These are phyloP conservation scores for Dalechampia spathulata DNA, from an alignment of 441 rosid species.

Conservation along the genomic window DNA sequence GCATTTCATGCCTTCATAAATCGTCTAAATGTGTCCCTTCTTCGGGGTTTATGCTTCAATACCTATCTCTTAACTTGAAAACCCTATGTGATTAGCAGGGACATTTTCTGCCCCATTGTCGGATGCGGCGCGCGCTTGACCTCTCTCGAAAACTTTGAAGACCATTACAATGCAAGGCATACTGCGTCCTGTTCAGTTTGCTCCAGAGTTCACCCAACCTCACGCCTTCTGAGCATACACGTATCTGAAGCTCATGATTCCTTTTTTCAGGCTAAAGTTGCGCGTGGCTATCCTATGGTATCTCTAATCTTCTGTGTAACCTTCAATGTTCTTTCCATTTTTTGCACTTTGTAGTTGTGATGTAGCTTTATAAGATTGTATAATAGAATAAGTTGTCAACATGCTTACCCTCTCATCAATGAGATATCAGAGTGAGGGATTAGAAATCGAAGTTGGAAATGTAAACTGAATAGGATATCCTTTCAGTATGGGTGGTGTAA, in stretches of 20 bases:
- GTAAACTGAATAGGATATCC: not conserved
- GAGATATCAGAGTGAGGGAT: not conserved
- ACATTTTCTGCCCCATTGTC: slow-evolving; percentile 70
- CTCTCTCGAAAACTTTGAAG: slow-evolving; percentile 71
- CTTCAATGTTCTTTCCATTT: not conserved
- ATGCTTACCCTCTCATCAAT: not conserved
- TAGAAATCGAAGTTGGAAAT: not conserved
- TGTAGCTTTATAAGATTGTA: not conserved
- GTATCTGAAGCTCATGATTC: slow-evolving; percentile 89
- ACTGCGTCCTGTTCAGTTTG: slow-evolving; percentile 87
- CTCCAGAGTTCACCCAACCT: slow-evolving; percentile 79
- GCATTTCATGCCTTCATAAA: too few relatives aligned
- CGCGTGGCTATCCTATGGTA: slow-evolving; percentile 82
- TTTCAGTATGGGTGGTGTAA: too few relatives aligned
- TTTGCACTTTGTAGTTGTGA: too few relatives aligned
- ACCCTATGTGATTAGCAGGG: slow-evolving; percentile 49
- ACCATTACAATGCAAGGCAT: slow-evolving; percentile 74
- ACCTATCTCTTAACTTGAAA: too few relatives aligned
- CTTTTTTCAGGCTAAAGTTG: slow-evolving; percentile 93
- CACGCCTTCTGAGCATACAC: slow-evolving; percentile 74
- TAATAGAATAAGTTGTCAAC: too few relatives aligned
- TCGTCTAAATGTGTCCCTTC: too few relatives aligned
- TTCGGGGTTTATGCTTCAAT: too few relatives aligned
- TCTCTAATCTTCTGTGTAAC: slow-evolving; percentile 1
- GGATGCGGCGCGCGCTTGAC: slow-evolving; percentile 62